Percentiles rank a stretch among this genome's conserved stretches.
These are phyloP conservation scores for Vigna hirtella DNA, from an alignment of 306 rosid genomes.

Conservation along the genomic window DNA sequence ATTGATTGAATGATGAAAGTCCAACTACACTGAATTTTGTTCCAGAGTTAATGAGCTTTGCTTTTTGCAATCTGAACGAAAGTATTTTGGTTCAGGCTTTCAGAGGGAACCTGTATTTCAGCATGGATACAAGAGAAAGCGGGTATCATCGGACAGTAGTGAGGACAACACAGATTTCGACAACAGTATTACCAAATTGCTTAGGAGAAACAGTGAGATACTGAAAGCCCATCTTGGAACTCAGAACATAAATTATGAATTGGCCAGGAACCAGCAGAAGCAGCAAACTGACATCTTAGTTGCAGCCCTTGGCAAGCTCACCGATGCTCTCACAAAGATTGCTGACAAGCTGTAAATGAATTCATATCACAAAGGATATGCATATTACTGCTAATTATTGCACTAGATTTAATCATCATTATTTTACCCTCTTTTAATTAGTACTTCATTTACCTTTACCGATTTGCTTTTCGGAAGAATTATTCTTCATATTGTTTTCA, in stretches of 20 bases:
- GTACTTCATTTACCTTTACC: not conserved
- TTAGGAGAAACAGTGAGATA: conserved; percentile 52
- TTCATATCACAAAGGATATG: conserved; percentile 38
- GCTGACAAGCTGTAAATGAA: conserved; percentile 59
- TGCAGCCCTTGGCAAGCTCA: conserved; percentile 57
- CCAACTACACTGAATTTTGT: not conserved
- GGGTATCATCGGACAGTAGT: conserved; percentile 39
- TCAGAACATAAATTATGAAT: conserved; percentile 52
- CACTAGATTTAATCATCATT: conserved; percentile 31
- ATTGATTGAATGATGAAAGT: not conserved
- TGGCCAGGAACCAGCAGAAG: conserved; percentile 62
- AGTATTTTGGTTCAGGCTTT: conserved; percentile 46
- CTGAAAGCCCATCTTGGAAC: conserved; percentile 55
- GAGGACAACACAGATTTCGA: conserved; percentile 42
- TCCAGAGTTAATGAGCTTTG: not conserved
- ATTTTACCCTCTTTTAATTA: not conserved
- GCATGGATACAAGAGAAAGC: conserved; percentile 56
- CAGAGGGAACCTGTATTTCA: conserved; percentile 40
- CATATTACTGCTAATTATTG: conserved; percentile 37
- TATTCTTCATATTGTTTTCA: not conserved
- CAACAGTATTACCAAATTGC: conserved; percentile 41
- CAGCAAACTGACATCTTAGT: conserved; percentile 55
- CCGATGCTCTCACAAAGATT: conserved; percentile 61
- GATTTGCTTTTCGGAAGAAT: not conserved
- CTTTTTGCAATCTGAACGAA: conserved; percentile 34